These are phyloP conservation scores for Xanthoconium purpureum DNA, from an alignment of 768 basidiomycete species.

Conservation along the genomic window DNA sequence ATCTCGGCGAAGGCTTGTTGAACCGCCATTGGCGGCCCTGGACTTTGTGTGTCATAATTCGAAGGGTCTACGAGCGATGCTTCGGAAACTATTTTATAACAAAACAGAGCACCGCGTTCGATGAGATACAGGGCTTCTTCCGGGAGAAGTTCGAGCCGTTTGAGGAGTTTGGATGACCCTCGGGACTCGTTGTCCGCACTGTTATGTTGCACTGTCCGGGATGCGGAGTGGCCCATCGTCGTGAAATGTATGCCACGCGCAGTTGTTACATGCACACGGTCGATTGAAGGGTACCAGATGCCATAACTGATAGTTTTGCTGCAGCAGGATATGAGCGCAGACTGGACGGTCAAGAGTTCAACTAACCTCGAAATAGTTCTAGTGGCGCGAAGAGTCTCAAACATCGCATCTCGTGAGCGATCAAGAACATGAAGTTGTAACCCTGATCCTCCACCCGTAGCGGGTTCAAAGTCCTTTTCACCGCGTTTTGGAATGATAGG, in stretches of 20 bases:
- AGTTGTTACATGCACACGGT: slow-evolving; percentile 65
- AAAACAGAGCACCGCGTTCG: slow-evolving; percentile 85
- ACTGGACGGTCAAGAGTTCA: neutral
- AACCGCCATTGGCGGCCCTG: slow-evolving; percentile 80
- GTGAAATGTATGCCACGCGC: slow-evolving; percentile 81
- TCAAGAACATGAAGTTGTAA: slow-evolving; percentile 82
- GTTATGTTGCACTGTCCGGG: slow-evolving; percentile 39
- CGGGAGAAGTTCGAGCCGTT: slow-evolving; percentile 81
- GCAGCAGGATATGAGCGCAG: neutral
- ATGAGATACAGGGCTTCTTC: slow-evolving; percentile 95
- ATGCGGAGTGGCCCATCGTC: slow-evolving; percentile 76
- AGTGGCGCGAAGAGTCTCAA: slow-evolving; percentile 70
- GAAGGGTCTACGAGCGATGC: slow-evolving; percentile 11
- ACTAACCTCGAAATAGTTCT: slow-evolving; percentile 74
- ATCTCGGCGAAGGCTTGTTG: slow-evolving; percentile 88
- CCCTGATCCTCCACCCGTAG: slow-evolving; percentile 56
- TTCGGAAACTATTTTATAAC: slow-evolving; percentile 58
- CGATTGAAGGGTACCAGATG: slow-evolving; percentile 68
- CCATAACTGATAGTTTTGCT: slow-evolving; percentile 81
- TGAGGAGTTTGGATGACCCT: slow-evolving; percentile 43
- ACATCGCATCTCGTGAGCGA: slow-evolving; percentile 80
- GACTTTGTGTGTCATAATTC: slow-evolving; percentile 37
- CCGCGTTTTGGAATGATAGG: slow-evolving; percentile 92
- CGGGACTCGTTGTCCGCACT: slow-evolving; percentile 18
- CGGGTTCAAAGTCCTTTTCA: slow-evolving; percentile 96